phyloP scores from a whole-genome alignment of 2,329 filamentous ascomycete genomes.

The Ascosphaera aggregata region DNA sequence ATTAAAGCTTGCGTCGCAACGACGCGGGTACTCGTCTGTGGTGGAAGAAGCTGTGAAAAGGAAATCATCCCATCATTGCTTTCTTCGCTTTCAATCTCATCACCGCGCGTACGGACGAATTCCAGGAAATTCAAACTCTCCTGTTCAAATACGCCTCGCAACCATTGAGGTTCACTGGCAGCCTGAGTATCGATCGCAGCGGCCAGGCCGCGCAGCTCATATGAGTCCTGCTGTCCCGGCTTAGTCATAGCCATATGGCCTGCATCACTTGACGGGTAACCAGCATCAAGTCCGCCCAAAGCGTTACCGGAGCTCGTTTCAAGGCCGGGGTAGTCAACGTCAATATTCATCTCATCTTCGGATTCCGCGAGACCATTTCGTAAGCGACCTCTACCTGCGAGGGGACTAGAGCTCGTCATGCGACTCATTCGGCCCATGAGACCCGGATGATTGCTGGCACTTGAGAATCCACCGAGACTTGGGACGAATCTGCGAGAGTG shows the following conservation, averaged over 20 bases:
- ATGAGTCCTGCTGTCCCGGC: conserved; percentile 12
- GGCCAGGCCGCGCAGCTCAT: conserved; percentile 23
- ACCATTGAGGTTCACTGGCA: conserved; percentile 22
- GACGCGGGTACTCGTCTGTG: conserved; percentile 26
- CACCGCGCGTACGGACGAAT: conserved; percentile 29
- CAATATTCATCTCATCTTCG: conserved; percentile 11
- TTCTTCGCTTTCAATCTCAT: conserved; percentile 11
- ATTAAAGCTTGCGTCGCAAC: conserved; percentile 55
- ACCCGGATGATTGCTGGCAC: conserved; percentile 4
- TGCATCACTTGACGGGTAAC: conserved; percentile 3
- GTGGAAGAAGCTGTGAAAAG: conserved; percentile 48
- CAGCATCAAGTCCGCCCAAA: conserved; percentile 1
- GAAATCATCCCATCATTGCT: conserved; percentile 20
- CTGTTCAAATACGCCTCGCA: conserved; percentile 28
- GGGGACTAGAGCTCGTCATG: conserved; percentile 35
- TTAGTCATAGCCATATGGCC: conserved; percentile 10
- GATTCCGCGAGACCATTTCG: conserved; percentile 12
- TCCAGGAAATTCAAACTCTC: conserved; percentile 40
- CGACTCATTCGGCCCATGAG: conserved; percentile 20
- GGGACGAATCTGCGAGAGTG: conserved; percentile 12
- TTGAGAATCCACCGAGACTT: conserved; percentile 15
- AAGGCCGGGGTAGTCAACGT: conserved; percentile 5
- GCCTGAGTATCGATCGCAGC: conserved; percentile 27
- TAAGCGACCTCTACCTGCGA: conserved; percentile 27
- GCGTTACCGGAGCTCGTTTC: conserved; percentile 1